Conservation (phyloP, 345 rosid species). For the Clarkia xantiana region DNA sequence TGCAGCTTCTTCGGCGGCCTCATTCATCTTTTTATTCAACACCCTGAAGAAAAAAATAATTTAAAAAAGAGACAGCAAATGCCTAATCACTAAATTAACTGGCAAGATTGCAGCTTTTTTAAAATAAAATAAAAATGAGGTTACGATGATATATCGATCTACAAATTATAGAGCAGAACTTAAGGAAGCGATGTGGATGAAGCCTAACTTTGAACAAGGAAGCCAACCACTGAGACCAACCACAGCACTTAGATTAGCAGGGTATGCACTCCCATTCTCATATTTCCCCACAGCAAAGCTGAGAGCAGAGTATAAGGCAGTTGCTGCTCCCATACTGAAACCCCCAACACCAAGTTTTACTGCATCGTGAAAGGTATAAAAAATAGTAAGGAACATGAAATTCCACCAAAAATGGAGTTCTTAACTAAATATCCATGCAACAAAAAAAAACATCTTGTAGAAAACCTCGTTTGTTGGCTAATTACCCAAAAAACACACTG, state of each 20-base stretch:
- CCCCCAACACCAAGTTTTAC: conserved; percentile 96
- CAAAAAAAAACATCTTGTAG: too few relatives aligned
- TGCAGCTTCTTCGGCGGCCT: conserved; percentile 34
- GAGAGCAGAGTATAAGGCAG: conserved; percentile 69
- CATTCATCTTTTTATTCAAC: conserved; percentile 33
- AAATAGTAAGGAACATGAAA: conserved; percentile 7
- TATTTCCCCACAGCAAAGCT: conserved; percentile 59
- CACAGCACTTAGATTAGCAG: conserved; percentile 56
- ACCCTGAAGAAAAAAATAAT: conserved; percentile 28
- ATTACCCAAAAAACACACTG: too few relatives aligned
- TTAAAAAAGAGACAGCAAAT: too few relatives aligned
- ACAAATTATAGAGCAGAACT: too few relatives aligned
- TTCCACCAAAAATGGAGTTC: not conserved
- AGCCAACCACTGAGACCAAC: conserved; percentile 99
- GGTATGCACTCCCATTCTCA: conserved; percentile 59
- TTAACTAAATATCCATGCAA: too few relatives aligned
- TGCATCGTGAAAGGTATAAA: conserved; percentile 10
- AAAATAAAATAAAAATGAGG: too few relatives aligned
- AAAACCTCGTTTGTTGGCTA: too few relatives aligned
- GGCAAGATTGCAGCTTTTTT: too few relatives aligned
- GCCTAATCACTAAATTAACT: too few relatives aligned
- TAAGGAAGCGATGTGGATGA: conserved; percentile 7
- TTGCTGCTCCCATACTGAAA: conserved; percentile 98
- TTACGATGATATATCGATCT: too few relatives aligned
- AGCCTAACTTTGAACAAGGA: conserved; percentile 72